A percentile compares a stretch with the other conserved stretches of the same genome.
phyloP scores from a whole-genome alignment of 202 grass and related monocot genomes.

The Elaeis oleifera region DNA sequence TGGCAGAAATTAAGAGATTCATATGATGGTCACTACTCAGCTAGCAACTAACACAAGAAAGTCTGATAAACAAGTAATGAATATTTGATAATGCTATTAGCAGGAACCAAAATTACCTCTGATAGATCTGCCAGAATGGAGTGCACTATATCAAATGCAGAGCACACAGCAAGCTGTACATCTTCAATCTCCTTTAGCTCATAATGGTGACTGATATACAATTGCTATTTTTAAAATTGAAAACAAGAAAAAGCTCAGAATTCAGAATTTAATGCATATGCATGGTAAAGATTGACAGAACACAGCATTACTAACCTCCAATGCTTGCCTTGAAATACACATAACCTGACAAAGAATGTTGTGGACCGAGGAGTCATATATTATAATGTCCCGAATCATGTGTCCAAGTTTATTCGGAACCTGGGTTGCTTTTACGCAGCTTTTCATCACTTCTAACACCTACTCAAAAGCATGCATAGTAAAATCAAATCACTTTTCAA shows the following conservation, averaged over 20 bases:
- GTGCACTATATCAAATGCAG: conserved; percentile 61
- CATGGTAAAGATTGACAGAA: conserved; percentile 10
- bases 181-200: conserved; percentile 49
- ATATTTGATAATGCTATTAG: background rate
- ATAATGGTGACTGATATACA: conserved; percentile 32
- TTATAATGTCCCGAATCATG: conserved; percentile 63
- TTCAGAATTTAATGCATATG: background rate
- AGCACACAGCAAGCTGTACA: conserved; percentile 49
- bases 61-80: background rate
- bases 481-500: no score
- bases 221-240: conserved; percentile 25
- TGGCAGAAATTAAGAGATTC: no score
- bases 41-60: no score
- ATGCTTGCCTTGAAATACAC: conserved; percentile 38
- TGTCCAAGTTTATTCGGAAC: conserved; percentile 39
- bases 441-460: conserved; percentile 80
- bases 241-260: conserved; percentile 23
- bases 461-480: conserved; percentile 2
- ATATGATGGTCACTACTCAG: no score
- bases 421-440: conserved; percentile 49
- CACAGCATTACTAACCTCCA: conserved; percentile 38
- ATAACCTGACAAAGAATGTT: conserved; percentile 54
- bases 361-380: conserved; percentile 71
- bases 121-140: conserved; percentile 43
- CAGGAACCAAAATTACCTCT: conserved; percentile 44